These are phyloP conservation scores for Echites panduratus DNA, from an alignment of 257 asterid species.

Conservation along the genomic window DNA sequence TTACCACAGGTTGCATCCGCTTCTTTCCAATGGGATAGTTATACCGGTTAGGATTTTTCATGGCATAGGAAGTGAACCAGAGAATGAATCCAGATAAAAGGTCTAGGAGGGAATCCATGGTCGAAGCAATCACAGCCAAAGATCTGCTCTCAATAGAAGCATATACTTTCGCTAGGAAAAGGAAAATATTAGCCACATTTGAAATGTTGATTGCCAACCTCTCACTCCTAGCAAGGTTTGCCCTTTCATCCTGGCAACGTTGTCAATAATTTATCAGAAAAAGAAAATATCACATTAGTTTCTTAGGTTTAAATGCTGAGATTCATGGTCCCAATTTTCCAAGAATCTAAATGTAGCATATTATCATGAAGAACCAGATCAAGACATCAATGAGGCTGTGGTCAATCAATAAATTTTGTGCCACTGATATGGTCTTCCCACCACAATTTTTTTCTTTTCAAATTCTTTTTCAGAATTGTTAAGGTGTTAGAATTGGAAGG, in stretches of 20 bases:
- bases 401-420: neutral
- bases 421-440: neutral
- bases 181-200: slow-evolving; percentile 63
- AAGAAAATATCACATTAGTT: neutral
- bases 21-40: slow-evolving; percentile 86
- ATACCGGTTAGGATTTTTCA: slow-evolving; percentile 72
- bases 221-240: slow-evolving; percentile 70
- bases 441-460: neutral
- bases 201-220: slow-evolving; percentile 63
- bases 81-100: slow-evolving; percentile 81
- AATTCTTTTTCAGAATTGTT: neutral
- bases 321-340: neutral
- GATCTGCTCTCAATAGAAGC: slow-evolving; percentile 87
- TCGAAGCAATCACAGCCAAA: slow-evolving; percentile 87
- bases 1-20: slow-evolving; percentile 96
- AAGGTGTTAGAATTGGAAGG: too few relatives aligned
- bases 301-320: neutral
- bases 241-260: slow-evolving; percentile 57
- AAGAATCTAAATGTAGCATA: neutral
- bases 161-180: slow-evolving; percentile 68
- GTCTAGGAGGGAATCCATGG: slow-evolving; percentile 83
- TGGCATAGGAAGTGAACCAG: slow-evolving; percentile 86
- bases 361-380: neutral
- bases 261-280: slow-evolving; percentile 14
- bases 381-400: neutral